Conservation (phyloP, 768 basidiomycete genomes). For the Kwoniella sp. region DNA sequence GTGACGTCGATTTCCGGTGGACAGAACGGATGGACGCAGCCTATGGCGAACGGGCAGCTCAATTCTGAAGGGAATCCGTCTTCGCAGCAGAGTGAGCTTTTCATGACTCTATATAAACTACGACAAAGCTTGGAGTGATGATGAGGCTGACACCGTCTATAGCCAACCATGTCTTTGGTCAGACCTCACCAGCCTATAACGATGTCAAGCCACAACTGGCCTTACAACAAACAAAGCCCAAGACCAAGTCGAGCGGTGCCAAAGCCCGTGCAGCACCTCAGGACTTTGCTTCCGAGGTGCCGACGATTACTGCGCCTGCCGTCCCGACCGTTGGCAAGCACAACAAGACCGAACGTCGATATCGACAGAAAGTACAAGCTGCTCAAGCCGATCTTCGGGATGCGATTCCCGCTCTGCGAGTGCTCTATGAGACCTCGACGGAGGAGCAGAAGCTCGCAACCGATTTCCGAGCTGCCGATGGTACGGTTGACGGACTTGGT, state of each 20-base stretch:
- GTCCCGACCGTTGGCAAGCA: constrained; percentile 45
- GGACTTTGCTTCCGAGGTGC: not conserved
- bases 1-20: not conserved
- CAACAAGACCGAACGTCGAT: constrained; percentile 56
- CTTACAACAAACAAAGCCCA: not conserved
- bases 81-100: not conserved
- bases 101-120: not conserved
- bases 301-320: not conserved
- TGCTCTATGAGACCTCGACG: constrained; percentile 52
- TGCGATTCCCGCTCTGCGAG: constrained; percentile 52
- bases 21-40: not conserved
- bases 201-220: not conserved
- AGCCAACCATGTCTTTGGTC: constrained; percentile 4
- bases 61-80: not conserved
- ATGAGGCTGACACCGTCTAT: not conserved
- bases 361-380: constrained; percentile 55
- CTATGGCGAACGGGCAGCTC: not conserved
- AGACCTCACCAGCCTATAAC: not conserved
- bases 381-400: constrained; percentile 54
- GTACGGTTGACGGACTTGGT: constrained; percentile 50
- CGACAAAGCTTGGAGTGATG: constrained; percentile 1
- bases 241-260: not conserved
- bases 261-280: constrained; percentile 5
- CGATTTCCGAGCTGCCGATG: constrained; percentile 47
- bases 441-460: constrained; percentile 48